Base-by-base conservation (phyloP, 306 rosid genomes). In the Cercis canadensis region DNA sequence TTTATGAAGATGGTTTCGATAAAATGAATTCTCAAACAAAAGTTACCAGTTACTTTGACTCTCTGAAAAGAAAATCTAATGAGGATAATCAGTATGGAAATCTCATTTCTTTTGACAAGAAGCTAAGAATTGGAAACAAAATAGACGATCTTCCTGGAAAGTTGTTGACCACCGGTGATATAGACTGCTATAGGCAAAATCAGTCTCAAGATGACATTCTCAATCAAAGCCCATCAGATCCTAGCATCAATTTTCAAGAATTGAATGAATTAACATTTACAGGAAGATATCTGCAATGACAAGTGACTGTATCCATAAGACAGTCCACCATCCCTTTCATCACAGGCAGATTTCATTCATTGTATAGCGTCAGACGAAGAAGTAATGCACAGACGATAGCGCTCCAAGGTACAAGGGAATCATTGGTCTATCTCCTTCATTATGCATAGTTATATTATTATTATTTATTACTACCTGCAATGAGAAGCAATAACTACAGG, bases 181-280 rank as follows among this genome's bases (percentile, higher is more conserved):
- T 73, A 71, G 67, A 65, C 32, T 60, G 73, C 73, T 74, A 71
- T 59, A 57, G 44, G 70, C 75, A 63, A 66, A 76, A 71, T 24
- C 85, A 69, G 57, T 62, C 74, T 41, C 75, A 72, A 64, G 62
- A 67, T 77, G 69, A 44, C 49, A 80, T 82, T 46, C 45, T 82
- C 70, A 76, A 58, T 50, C 74, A 37, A 33, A 62, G 29, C 34
- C 65, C 55, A 60, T 50, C 62, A 8, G 72, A 76, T 65, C 57
- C 78, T 58, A 68, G 53, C 70, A 67, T 70, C 72, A 65, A 65
- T 58, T 80, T 85, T 55, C 81, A 83, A 71, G 80, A 74, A 36
- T 70, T 75, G 57, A 72, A 69, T 11, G 81, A 76, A 74, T 65
- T 73, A 54, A 55, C 70, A 65, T 81, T 83, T 70, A 40, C 78